Conservation (phyloP, 1,139 yeast species). For the Sugiyamaella neomexicana region DNA sequence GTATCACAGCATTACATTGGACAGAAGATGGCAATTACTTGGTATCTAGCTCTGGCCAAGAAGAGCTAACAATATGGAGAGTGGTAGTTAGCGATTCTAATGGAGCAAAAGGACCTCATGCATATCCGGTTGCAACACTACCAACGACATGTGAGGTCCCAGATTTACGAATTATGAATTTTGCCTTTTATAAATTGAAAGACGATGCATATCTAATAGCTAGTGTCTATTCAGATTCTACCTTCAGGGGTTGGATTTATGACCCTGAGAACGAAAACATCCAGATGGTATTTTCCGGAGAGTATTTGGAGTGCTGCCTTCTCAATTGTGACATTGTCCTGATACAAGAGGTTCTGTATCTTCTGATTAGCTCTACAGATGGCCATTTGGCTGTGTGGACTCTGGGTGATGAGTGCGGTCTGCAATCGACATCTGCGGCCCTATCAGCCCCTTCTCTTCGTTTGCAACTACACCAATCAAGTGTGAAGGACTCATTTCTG, state of each 20-base stretch:
- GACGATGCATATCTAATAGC: slow-evolving; percentile 52
- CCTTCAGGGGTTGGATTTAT: slow-evolving; percentile 64
- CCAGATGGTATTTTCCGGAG: slow-evolving; percentile 47
- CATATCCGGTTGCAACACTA: slow-evolving; percentile 33
- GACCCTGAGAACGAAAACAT: slow-evolving; percentile 49
- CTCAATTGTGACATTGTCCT: slow-evolving; percentile 56
- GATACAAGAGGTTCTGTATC: slow-evolving; percentile 37
- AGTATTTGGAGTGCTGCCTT: slow-evolving; percentile 74
- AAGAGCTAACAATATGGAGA: slow-evolving; percentile 83
- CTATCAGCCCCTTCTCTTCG: slow-evolving; percentile 38
- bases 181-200: slow-evolving; percentile 38
- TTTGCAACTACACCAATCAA: slow-evolving; percentile 75
- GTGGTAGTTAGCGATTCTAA: slow-evolving; percentile 34
- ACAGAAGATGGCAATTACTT: slow-evolving; percentile 51
- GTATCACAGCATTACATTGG: slow-evolving; percentile 74
- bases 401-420: slow-evolving; percentile 30
- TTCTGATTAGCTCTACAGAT: slow-evolving; percentile 75
- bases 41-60: slow-evolving; percentile 80
- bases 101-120: slow-evolving; percentile 25
- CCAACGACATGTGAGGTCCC: slow-evolving; percentile 55
- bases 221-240: slow-evolving; percentile 84
- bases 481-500: slow-evolving; percentile 58
- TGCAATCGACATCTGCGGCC: background rate
- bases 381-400: slow-evolving; percentile 72
- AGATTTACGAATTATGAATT: slow-evolving; percentile 88